Percentiles rank a stretch among this genome's conserved stretches.
phyloP scores from a whole-genome alignment of 1,284 basidiomycete genomes.

The Microbotryum intermedium region DNA sequence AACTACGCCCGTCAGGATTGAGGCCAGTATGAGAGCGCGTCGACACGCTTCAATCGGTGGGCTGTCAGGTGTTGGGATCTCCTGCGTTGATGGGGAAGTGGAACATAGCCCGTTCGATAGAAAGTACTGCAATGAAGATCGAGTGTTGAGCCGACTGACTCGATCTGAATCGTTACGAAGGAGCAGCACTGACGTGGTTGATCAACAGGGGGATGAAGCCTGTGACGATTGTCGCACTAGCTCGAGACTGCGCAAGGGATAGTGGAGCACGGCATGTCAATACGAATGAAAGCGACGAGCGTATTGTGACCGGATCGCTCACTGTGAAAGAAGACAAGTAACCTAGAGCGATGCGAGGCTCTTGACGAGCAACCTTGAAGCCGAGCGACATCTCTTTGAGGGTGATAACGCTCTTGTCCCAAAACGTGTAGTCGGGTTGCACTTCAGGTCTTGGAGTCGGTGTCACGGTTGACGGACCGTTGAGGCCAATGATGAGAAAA shows the following conservation, averaged over 20 bases:
- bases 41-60: slow-evolving; percentile 17
- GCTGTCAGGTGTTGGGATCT: not conserved
- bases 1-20: slow-evolving; percentile 24
- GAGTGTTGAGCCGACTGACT: not conserved
- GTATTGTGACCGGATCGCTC: slow-evolving; percentile 7
- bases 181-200: slow-evolving; percentile 11
- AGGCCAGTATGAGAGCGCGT: slow-evolving; percentile 24
- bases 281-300: not conserved
- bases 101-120: slow-evolving; percentile 5
- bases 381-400: slow-evolving; percentile 13
- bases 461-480: not conserved
- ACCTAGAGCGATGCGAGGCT: slow-evolving; percentile 14
- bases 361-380: slow-evolving; percentile 10
- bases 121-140: slow-evolving; percentile 8
- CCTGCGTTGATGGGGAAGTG: not conserved
- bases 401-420: not conserved
- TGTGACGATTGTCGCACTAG: slow-evolving; percentile 12
- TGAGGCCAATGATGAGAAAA: not conserved
- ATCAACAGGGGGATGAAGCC: slow-evolving; percentile 27
- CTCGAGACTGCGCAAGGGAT: slow-evolving; percentile 3
- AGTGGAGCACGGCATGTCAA: not conserved
- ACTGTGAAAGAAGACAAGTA: slow-evolving; percentile 17
- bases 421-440: not conserved
- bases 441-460: not conserved
- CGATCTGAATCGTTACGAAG: no score